These are phyloP conservation scores for Globisporangium barbulae DNA, from an alignment of 352 stramenopile species.

Conservation along the genomic window DNA sequence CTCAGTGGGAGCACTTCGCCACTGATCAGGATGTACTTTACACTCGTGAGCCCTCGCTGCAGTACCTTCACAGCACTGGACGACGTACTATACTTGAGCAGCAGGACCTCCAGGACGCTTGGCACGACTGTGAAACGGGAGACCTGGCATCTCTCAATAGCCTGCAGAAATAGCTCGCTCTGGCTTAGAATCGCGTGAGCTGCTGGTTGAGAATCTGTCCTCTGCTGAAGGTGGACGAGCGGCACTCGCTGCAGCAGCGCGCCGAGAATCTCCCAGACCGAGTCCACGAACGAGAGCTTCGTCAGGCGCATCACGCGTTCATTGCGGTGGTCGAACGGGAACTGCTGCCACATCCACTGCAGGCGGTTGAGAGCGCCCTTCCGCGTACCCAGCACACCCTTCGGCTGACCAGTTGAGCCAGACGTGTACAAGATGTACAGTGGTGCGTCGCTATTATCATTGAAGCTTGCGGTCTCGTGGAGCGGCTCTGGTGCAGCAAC, in stretches of 20 bases:
- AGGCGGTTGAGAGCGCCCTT: constrained; percentile 37
- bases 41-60: constrained; percentile 10
- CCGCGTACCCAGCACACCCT: constrained; percentile 48
- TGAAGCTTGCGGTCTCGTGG: background rate
- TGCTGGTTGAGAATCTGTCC: background rate
- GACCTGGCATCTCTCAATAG: constrained; percentile 18
- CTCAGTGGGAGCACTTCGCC: constrained; percentile 37
- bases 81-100: constrained; percentile 22
- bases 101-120: constrained; percentile 44
- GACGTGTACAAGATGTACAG: constrained; percentile 67
- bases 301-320: constrained; percentile 45
- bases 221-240: constrained; percentile 36
- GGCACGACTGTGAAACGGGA: constrained; percentile 49
- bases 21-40: constrained; percentile 48
- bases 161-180: constrained; percentile 24
- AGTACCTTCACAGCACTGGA: background rate
- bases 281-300: constrained; percentile 34
- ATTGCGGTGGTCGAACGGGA: constrained; percentile 26
- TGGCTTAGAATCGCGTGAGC: constrained; percentile 41
- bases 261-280: constrained; percentile 55
- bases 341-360: constrained; percentile 41
- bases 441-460: constrained; percentile 9
- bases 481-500: background rate
- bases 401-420: constrained; percentile 39
- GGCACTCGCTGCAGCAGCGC: constrained; percentile 34